phyloP scores from a whole-genome alignment of 1,139 yeast genomes.

The Pichia sp. region DNA sequence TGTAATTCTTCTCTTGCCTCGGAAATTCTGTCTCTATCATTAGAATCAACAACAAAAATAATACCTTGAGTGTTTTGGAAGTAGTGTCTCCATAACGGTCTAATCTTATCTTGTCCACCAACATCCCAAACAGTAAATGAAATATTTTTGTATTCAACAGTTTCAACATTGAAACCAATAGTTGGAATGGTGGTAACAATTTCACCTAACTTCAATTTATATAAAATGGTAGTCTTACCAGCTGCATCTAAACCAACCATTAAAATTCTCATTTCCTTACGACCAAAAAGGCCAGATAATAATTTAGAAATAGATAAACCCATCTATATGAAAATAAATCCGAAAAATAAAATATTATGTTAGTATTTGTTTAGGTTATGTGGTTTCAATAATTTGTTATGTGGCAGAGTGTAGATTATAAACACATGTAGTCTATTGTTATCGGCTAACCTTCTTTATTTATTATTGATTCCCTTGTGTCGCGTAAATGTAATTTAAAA shows the following conservation, averaged over 20 bases:
- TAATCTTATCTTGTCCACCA: constrained; percentile 95
- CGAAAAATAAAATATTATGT: neutral
- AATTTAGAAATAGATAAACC: constrained; percentile 86
- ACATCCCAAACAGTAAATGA: constrained; percentile 96
- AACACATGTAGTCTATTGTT: too few species aligned
- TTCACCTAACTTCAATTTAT: constrained; percentile 86
- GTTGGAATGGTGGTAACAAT: constrained; percentile 92
- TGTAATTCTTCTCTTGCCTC: constrained; percentile 93
- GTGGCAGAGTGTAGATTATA: too few species aligned
- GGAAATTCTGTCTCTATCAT: constrained; percentile 88
- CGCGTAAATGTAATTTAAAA: too few species aligned
- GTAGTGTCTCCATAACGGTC: constrained; percentile 94
- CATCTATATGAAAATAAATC: constrained; percentile 40
- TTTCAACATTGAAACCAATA: constrained; percentile 90
- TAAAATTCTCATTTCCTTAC: constrained; percentile 82
- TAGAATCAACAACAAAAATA: constrained; percentile 86
- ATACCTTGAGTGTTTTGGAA: constrained; percentile 93
- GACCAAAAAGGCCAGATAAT: constrained; percentile 79
- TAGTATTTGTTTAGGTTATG: constrained; percentile 1
- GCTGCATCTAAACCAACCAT: constrained; percentile 95
- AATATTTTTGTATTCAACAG: constrained; percentile 90
- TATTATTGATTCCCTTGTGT: too few species aligned
- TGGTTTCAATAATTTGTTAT: too few species aligned
- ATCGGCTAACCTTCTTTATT: too few species aligned
- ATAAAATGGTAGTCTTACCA: constrained; percentile 86